Percentiles rank a stretch among this genome's conserved stretches.
These are phyloP conservation scores for Drechslerella coelobrocha DNA, from an alignment of 2,329 filamentous ascomycete species.

Conservation along the genomic window DNA sequence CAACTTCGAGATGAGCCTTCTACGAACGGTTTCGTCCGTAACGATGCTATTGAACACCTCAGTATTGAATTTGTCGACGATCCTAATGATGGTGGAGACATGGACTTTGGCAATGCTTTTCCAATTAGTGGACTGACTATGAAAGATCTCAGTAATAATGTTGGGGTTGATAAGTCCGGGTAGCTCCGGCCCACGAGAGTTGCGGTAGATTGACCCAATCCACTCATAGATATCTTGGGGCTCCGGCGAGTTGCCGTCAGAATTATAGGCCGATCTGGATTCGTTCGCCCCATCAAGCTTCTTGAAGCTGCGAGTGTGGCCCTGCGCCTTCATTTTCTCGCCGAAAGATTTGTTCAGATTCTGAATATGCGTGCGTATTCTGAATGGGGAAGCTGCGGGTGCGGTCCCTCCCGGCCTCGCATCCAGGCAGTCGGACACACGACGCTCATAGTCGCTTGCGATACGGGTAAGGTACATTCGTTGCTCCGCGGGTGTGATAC, in stretches of 20 bases:
- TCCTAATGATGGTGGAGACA: constrained; percentile 56
- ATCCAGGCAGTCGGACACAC: constrained; percentile 57
- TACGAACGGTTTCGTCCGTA: constrained; percentile 59
- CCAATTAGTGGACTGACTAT: constrained; percentile 67
- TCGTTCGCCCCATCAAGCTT: constrained; percentile 24
- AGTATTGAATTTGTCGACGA: constrained; percentile 58
- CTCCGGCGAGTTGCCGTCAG: constrained; percentile 35
- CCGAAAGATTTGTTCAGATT: constrained; percentile 54
- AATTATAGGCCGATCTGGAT: constrained; percentile 47
- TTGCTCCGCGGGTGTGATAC: constrained; percentile 58
- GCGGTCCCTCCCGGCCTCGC: constrained; percentile 57
- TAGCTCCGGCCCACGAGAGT: constrained; percentile 65
- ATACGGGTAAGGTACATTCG: constrained; percentile 58
- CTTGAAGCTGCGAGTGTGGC: constrained; percentile 55
- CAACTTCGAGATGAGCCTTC: constrained; percentile 61
- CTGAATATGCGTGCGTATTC: constrained; percentile 54
- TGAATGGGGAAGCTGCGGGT: constrained; percentile 55
- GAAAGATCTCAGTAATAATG: constrained; percentile 62
- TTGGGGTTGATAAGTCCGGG: constrained; percentile 60
- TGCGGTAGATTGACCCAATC: constrained; percentile 60
- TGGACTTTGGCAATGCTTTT: constrained; percentile 61
- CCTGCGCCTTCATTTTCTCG: constrained; percentile 52
- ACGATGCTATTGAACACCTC: constrained; percentile 60
- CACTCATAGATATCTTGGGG: constrained; percentile 59
- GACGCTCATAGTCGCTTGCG: constrained; percentile 58